Evolutionary conservation across 306 rosid genomes (phyloP).

Genomic region (Malus asiatica): DNA sequence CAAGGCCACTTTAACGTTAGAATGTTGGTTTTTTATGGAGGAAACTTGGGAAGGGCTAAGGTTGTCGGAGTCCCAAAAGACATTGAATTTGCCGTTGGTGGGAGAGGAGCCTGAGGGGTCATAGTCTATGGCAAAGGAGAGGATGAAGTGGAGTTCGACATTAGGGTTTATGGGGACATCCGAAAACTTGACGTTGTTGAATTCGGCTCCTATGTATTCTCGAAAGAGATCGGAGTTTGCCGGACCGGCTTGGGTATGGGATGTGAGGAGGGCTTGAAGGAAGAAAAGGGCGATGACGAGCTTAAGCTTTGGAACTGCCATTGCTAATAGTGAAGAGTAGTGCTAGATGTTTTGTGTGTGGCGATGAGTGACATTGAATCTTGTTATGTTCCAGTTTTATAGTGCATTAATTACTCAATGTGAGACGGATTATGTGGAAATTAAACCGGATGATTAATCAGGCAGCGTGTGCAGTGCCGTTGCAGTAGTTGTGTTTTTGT

Average conservation of each 20-base stretch:
- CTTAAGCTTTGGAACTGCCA: constrained; percentile 28
- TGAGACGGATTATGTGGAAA: background rate
- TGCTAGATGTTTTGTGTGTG: background rate
- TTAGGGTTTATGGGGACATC: constrained; percentile 60
- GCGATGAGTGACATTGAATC: background rate
- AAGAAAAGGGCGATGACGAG: constrained; percentile 20
- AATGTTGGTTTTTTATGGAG: constrained; percentile 32
- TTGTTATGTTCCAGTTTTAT: background rate
- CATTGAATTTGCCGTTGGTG: constrained; percentile 58
- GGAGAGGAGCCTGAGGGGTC: constrained; percentile 55
- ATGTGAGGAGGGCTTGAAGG: constrained; percentile 20
- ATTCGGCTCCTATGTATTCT: constrained; percentile 81
- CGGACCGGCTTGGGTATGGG: constrained; percentile 17
- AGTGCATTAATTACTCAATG: background rate
- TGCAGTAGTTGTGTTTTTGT: background rate
- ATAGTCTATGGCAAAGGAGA: constrained; percentile 70
- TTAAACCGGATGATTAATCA: background rate
- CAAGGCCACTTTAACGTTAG: constrained; percentile 65
- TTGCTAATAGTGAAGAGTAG: constrained; percentile 1
- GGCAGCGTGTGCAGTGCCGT: background rate
- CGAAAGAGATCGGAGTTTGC: constrained; percentile 40
- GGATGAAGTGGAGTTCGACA: constrained; percentile 66
- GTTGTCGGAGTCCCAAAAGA: constrained; percentile 59
- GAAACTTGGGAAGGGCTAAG: constrained; percentile 67
- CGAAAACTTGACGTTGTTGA: constrained; percentile 45